A percentile compares a stretch with the other conserved stretches of the same genome.
phyloP scores from a whole-genome alignment of 2,329 filamentous ascomycete genomes.

The Colletotrichum siamense region DNA sequence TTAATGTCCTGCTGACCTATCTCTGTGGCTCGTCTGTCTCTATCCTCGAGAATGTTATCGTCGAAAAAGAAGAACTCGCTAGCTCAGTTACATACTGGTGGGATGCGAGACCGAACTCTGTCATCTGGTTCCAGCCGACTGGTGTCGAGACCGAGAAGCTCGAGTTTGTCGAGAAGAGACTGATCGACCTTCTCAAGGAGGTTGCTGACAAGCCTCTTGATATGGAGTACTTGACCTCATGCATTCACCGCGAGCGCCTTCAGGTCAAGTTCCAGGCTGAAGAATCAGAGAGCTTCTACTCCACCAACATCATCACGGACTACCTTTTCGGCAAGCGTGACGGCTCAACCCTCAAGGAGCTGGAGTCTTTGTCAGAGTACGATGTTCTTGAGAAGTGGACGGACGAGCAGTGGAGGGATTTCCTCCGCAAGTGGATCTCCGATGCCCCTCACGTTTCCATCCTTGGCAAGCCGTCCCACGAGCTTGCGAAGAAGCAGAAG shows the following conservation, averaged over 20 bases:
- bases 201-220: constrained; percentile 83
- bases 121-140: constrained; percentile 86
- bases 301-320: constrained; percentile 86
- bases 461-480: constrained; percentile 83
- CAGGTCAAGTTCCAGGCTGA: constrained; percentile 87
- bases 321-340: constrained; percentile 89
- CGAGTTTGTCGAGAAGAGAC: constrained; percentile 80
- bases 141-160: constrained; percentile 89
- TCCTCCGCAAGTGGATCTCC: constrained; percentile 82
- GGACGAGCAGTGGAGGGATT: constrained; percentile 83
- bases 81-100: constrained; percentile 83
- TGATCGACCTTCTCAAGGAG: constrained; percentile 83
- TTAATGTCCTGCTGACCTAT: constrained; percentile 84
- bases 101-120: constrained; percentile 79
- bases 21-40: constrained; percentile 93
- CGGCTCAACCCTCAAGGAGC: constrained; percentile 73
- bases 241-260: constrained; percentile 80
- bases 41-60: constrained; percentile 87
- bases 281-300: constrained; percentile 80
- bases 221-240: constrained; percentile 89
- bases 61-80: constrained; percentile 91
- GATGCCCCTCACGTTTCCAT: constrained; percentile 89
- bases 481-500: constrained; percentile 82
- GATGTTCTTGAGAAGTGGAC: constrained; percentile 80
- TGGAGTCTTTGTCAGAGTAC: constrained; percentile 63